Evolutionary conservation across 179 eudicot species (phyloP), one percentile per base, ranked within the genome.

Genomic region (Silene vulgaris): DNA sequence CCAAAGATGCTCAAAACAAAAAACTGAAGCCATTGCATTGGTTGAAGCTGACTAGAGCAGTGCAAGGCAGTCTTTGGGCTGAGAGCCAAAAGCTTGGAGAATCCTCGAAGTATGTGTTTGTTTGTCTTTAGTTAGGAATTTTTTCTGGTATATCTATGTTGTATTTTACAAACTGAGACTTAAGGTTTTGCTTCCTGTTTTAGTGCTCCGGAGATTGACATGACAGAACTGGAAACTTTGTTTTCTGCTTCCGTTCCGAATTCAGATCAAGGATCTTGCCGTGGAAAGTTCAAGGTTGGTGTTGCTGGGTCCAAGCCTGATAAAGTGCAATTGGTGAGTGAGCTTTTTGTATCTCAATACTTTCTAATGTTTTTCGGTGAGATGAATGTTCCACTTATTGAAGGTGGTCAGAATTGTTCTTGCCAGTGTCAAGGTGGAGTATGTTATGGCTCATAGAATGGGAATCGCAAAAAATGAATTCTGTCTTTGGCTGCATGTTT

Each of bases 121-220:
- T 26, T 75, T 28, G 61, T 13, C 7, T 40, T 37, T 6, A 72
- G 28, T 30, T 56, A 11, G 29, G 17, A 50, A 1, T 9, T 40
- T 59, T 79, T 66, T 69, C 29, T 60, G 17, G 43, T 13, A 43
- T 67, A 23, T 72, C 8, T 76, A 29, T 16, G 56, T 48, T 28
- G 13, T 64, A 50, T 65, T 4, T 77, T 11, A 57, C 29, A 5
- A 59, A 8, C 32, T 23, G 26, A 5, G 70, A 45, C 54, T 2
- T 43, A 57, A 67, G 73, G 30, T 60, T 57, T 61, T 43, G 23
- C 56, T 57, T 61, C 48, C 26, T 32, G 14, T 78, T 40, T 65
- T 74, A 93, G 98, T 81, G 88, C 96, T 69, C 92, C 98, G 2
- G 97, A 91, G 86, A 88, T 93, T 82, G 98, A 93, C 82, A 84